phyloP scores from a whole-genome alignment of 768 basidiomycete genomes.

The Coprinopsis sp. region DNA sequence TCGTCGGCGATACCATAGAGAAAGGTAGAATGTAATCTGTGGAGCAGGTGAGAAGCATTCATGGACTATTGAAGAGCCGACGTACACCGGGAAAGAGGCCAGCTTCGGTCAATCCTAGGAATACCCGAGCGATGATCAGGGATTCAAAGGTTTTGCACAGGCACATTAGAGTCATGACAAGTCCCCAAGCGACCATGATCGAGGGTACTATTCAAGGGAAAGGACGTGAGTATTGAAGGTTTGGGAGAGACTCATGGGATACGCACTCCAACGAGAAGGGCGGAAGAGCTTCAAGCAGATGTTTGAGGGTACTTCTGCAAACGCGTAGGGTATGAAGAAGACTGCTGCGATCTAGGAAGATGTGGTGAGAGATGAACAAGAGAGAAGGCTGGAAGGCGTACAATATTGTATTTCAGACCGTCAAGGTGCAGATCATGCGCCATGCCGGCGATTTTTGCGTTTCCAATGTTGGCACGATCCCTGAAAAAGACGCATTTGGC shows the following conservation, averaged over 20 bases:
- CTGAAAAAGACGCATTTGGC: slow-evolving; percentile 10
- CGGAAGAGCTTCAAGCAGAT: slow-evolving; percentile 26
- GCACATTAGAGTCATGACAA: slow-evolving; percentile 28
- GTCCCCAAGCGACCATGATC: slow-evolving; percentile 29
- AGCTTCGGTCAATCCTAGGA: slow-evolving; percentile 34
- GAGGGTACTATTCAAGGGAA: slow-evolving; percentile 20
- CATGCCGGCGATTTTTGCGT: slow-evolving; percentile 30
- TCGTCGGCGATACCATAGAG: slow-evolving; percentile 53
- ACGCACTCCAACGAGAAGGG: slow-evolving; percentile 27
- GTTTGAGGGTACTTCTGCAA: slow-evolving; percentile 29
- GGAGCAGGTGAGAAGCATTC: no score
- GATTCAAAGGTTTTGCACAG: slow-evolving; percentile 23
- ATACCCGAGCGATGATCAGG: slow-evolving; percentile 32
- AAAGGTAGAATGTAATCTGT: slow-evolving; percentile 41
- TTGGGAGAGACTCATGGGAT: not conserved
- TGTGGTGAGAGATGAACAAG: no score
- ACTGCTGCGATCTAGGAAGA: slow-evolving; percentile 24
- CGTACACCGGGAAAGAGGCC: slow-evolving; percentile 33
- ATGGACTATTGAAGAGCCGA: not conserved
- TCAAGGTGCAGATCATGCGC: slow-evolving; percentile 23
- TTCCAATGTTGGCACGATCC: slow-evolving; percentile 32
- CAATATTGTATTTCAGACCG: slow-evolving; percentile 30
- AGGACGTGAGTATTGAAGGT: not conserved
- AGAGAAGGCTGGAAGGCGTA: slow-evolving; percentile 3
- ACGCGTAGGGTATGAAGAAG: slow-evolving; percentile 30